Conservation (phyloP, 1,284 basidiomycete genomes). For the Irpex rosettiformis region DNA sequence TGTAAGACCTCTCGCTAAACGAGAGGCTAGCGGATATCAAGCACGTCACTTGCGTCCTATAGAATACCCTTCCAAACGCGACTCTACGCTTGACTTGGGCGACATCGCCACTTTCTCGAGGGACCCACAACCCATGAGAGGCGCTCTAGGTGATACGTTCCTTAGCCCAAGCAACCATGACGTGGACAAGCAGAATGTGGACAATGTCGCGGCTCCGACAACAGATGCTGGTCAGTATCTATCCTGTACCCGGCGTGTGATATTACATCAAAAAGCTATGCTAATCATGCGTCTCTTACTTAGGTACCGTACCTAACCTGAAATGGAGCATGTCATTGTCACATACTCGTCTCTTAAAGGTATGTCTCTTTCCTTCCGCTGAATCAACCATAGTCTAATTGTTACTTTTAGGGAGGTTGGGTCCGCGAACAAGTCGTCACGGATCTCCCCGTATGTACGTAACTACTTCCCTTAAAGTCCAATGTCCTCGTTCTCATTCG, state of each 20-base stretch:
- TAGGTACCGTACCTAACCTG: slow-evolving; percentile 25
- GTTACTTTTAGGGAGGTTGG: slow-evolving; percentile 22
- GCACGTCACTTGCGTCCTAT: slow-evolving; percentile 24
- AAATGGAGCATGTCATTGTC: slow-evolving; percentile 28
- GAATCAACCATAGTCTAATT: not conserved
- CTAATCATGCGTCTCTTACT: slow-evolving; percentile 5
- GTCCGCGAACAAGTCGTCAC: slow-evolving; percentile 27
- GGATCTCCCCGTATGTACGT: slow-evolving; percentile 26
- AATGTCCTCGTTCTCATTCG: slow-evolving; percentile 9
- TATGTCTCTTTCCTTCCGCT: slow-evolving; percentile 5
- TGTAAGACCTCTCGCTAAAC: slow-evolving; percentile 16
- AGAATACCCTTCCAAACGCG: slow-evolving; percentile 18
- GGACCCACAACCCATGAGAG: slow-evolving; percentile 28
- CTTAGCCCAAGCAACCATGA: slow-evolving; percentile 21
- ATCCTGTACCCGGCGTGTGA: not conserved
- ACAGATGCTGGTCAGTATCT: slow-evolving; percentile 21
- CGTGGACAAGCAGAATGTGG: slow-evolving; percentile 24
- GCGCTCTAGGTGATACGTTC: slow-evolving; percentile 27
- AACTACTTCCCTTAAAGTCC: not conserved
- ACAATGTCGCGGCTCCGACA: slow-evolving; percentile 25
- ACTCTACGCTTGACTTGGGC: slow-evolving; percentile 23
- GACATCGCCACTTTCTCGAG: slow-evolving; percentile 24
- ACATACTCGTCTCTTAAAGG: slow-evolving; percentile 25
- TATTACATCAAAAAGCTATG: slow-evolving; percentile 1
- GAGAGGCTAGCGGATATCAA: slow-evolving; percentile 18